Base-by-base conservation (phyloP, 2,329 filamentous ascomycete genomes). In the Sordariomycetes sp. region DNA sequence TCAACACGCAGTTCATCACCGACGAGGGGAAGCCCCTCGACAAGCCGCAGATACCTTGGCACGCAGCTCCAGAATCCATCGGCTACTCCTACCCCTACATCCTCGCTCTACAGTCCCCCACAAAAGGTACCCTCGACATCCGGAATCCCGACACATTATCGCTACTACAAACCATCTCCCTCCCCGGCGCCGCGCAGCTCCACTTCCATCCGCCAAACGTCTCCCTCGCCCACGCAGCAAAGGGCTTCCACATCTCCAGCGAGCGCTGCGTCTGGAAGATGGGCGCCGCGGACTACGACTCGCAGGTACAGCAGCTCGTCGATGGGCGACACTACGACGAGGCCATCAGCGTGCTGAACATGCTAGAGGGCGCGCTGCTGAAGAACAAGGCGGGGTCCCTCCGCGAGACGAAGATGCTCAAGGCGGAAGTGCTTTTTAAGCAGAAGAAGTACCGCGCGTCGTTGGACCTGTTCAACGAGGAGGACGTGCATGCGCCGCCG, bases 41-140 rank as follows among this genome's bases (percentile, higher is more conserved):
- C 52, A 89, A 89, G 69, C 79, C 87, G 57, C 91, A 97, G 67
- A 85, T 99, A n/a, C 90, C 90, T 1, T 99, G 94, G 94, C 81
- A 85, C 50, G 77, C 82, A 36, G 89, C 92, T 1, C 95, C 94
- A 1, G 91, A 96, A 64, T 86, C 86, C 58, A 85, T 99, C 59
- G 94, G 92, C 24, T 99, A 96, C 69, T 96, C 91, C 24, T 99
- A 99, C 68, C 94, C 94, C 0, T 99, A 96, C 67, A 85, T 99
- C 57, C 76, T 99, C 54, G 89, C 90, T 10, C 74, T 99, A 15
- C 90, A 95, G 66, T 77, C 90, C 8, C 84, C 90, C 0, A 79
- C 87, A 1, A 95, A 94, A 69, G 90, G 92, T 2, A 83, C 82
- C 0, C 74, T 99, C 12, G 94, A 99, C 70, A 86, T 99, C 42